Percentiles rank a stretch among this genome's conserved stretches.
These are phyloP conservation scores for Musa beccarii DNA, from an alignment of 176 grass and related monocot species.

Conservation along the genomic window DNA sequence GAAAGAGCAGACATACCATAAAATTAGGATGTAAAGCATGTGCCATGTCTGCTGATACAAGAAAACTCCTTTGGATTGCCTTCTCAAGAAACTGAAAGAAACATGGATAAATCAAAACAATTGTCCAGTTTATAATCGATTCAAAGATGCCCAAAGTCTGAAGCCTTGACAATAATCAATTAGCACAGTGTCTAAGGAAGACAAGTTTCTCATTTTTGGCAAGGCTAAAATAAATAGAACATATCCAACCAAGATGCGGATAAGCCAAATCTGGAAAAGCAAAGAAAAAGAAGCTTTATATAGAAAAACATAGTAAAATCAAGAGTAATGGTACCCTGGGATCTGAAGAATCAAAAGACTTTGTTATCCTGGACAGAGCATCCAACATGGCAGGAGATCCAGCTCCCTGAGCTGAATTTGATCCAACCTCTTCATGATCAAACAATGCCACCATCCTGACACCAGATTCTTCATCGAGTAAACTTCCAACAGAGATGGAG, in stretches of 20 bases:
- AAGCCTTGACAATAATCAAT: neutral
- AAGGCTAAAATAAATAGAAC: too few relatives aligned
- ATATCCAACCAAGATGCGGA: neutral
- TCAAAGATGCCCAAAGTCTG: neutral
- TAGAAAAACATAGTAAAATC: conserved; percentile 5
- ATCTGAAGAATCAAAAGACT: conserved; percentile 57
- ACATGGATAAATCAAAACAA: conserved; percentile 8
- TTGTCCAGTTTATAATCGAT: neutral
- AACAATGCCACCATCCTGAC: conserved; percentile 94
- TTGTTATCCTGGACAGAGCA: conserved; percentile 90
- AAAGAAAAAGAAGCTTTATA: neutral
- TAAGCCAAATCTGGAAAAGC: neutral
- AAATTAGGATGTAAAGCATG: conserved; percentile 95
- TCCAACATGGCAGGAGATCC: conserved; percentile 91
- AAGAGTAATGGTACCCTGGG: conserved; percentile 37
- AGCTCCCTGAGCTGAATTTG: conserved; percentile 91
- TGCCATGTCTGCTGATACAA: conserved; percentile 97
- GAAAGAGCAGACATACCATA: conserved; percentile 40
- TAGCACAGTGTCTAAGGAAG: neutral
- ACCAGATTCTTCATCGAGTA: conserved; percentile 66
- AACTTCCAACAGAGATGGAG: conserved; percentile 46
- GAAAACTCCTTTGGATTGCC: conserved; percentile 81
- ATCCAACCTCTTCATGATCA: conserved; percentile 96
- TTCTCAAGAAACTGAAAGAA: conserved; percentile 64
- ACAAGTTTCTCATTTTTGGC: neutral